phyloP scores from a whole-genome alignment of 1,284 basidiomycete species.

The Cystobasidium pallidum region DNA sequence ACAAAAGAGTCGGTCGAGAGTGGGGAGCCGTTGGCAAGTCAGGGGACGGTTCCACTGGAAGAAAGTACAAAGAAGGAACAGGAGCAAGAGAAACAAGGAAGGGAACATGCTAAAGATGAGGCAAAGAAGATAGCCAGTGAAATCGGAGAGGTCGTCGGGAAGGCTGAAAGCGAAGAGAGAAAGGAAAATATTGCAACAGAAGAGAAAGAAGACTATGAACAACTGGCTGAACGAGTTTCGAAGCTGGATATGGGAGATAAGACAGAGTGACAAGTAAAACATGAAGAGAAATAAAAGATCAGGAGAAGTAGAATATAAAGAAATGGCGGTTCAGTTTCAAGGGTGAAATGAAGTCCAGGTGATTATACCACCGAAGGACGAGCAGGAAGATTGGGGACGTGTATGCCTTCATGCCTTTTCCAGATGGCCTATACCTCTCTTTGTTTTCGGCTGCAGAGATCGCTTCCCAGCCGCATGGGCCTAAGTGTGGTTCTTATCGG shows the following conservation, averaged over 20 bases:
- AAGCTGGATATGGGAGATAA: conserved; percentile 11
- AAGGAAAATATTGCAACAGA: conserved; percentile 32
- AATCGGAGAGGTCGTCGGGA: conserved; percentile 3
- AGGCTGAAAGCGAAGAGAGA: conserved; percentile 1
- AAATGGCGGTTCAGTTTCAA: no score
- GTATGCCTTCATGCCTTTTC: no score
- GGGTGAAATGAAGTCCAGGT: no score
- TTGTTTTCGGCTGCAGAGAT: no score
- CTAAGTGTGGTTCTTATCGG: no score
- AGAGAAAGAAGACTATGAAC: conserved; percentile 37
- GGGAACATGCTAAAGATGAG: conserved; percentile 27
- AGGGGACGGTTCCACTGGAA: conserved; percentile 25
- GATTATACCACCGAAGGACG: no score
- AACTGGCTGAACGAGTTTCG: conserved; percentile 33
- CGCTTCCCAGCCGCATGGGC: no score
- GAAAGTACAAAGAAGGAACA: conserved; percentile 7
- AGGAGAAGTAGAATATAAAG: no score
- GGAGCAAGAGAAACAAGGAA: background rate
- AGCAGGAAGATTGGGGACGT: no score
- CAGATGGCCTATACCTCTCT: no score
- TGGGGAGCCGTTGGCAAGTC: conserved; percentile 15
- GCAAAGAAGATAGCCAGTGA: conserved; percentile 33
- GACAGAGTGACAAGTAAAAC: no score
- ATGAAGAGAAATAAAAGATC: no score
- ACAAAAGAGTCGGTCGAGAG: background rate